Conservation (phyloP, 2,329 filamentous ascomycete species). For the Fusarium goolgardi region DNA sequence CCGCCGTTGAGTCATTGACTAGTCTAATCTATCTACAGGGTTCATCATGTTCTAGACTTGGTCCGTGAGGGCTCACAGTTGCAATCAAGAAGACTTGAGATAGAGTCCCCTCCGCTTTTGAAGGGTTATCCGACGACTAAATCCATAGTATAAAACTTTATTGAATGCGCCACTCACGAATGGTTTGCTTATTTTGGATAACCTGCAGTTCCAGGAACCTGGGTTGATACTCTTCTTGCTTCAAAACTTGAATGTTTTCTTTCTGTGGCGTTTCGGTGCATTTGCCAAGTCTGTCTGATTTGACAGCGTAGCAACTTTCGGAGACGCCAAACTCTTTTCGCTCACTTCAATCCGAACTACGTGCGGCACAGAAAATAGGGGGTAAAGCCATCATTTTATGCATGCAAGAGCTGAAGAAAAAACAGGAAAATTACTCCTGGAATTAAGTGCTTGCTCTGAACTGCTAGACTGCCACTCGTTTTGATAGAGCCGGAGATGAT, state of each 20-base stretch:
- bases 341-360: neutral
- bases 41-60: slow-evolving; percentile 2
- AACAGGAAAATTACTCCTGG: neutral
- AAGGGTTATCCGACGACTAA: neutral
- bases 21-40: slow-evolving; percentile 2
- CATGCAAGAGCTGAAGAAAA: neutral
- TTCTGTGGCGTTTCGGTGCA: neutral
- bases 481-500: neutral
- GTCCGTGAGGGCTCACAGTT: neutral
- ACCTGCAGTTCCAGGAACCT: neutral
- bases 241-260: neutral
- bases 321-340: neutral
- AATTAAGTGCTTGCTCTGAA: neutral
- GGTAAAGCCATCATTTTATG: neutral
- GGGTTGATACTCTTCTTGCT: neutral
- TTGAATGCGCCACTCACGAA: neutral
- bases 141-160: neutral
- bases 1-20: slow-evolving; percentile 4
- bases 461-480: neutral
- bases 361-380: neutral
- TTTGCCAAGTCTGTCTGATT: neutral
- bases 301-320: neutral
- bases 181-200: neutral
- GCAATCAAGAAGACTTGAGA: neutral
- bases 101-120: slow-evolving; percentile 6